Conservation (phyloP, 1,284 basidiomycete species). For the Apiotrichum porosum region DNA sequence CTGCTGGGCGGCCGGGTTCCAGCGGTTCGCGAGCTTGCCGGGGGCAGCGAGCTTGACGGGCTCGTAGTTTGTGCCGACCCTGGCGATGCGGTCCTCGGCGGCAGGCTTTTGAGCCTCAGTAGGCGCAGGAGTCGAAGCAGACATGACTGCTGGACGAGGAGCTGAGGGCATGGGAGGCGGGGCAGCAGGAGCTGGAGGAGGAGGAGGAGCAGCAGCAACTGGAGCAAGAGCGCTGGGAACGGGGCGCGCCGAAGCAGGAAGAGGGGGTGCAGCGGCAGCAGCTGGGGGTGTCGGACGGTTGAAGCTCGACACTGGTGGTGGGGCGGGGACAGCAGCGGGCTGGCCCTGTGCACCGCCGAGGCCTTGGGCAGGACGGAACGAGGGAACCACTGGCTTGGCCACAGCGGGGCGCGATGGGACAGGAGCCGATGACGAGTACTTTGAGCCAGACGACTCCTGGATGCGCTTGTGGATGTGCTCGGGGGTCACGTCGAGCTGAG, state of each 20-base stretch:
- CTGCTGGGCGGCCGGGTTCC: slow-evolving; percentile 53
- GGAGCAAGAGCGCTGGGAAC: slow-evolving; percentile 51
- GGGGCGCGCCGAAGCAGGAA: slow-evolving; percentile 24
- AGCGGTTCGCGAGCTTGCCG: slow-evolving; percentile 73
- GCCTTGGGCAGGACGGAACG: slow-evolving; percentile 42
- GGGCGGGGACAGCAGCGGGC: slow-evolving; percentile 28
- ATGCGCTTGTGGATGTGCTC: slow-evolving; percentile 78
- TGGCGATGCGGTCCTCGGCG: slow-evolving; percentile 72
- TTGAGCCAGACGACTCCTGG: slow-evolving; percentile 85
- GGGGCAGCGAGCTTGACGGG: slow-evolving; percentile 79
- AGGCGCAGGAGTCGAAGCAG: slow-evolving; percentile 29
- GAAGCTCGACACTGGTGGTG: slow-evolving; percentile 21
- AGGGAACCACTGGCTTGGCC: slow-evolving; percentile 30
- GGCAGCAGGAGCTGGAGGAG: slow-evolving; percentile 36
- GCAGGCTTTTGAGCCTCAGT: slow-evolving; percentile 58
- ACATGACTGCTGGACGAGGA: slow-evolving; percentile 13
- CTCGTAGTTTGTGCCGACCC: slow-evolving; percentile 78
- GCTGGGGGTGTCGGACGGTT: slow-evolving; percentile 5
- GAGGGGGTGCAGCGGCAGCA: slow-evolving; percentile 24
- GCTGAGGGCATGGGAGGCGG: slow-evolving; percentile 23
- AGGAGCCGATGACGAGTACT: slow-evolving; percentile 55
- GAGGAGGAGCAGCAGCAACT: slow-evolving; percentile 49
- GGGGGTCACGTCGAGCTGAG: slow-evolving; percentile 74
- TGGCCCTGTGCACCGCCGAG: slow-evolving; percentile 42
- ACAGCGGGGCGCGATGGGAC: slow-evolving; percentile 16